Conservation (phyloP, 306 rosid genomes). For the Inga laurina region DNA sequence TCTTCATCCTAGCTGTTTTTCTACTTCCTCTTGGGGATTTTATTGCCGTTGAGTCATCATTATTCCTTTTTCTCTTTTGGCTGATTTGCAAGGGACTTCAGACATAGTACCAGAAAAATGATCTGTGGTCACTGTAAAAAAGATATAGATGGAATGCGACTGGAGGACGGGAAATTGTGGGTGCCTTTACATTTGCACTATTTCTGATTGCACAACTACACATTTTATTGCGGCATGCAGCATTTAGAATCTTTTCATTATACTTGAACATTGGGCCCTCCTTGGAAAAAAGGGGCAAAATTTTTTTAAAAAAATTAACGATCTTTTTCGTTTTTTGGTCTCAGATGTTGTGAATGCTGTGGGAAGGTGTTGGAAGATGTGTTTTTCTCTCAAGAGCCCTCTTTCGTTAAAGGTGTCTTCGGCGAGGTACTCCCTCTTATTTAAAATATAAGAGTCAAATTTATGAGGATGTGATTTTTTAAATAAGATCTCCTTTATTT, state of each 20-base stretch:
- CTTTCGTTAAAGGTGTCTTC: neutral
- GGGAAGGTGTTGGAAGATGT: slow-evolving; percentile 27
- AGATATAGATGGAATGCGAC: slow-evolving; percentile 11
- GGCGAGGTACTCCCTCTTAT: slow-evolving; percentile 9
- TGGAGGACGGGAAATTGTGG: slow-evolving; percentile 8
- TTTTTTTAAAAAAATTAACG: neutral
- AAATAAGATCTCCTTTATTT: neutral
- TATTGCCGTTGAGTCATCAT: neutral
- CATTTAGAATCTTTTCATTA: neutral
- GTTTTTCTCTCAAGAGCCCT: slow-evolving; percentile 7
- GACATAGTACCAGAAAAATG: neutral
- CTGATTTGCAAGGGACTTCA: neutral
- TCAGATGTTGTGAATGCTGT: slow-evolving; percentile 1
- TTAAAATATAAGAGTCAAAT: too few species aligned
- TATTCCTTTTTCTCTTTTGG: neutral
- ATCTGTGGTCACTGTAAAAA: slow-evolving; percentile 9
- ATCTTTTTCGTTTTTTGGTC: neutral
- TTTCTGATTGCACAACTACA: neutral
- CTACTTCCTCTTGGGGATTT: slow-evolving; percentile 38
- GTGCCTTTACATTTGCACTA: neutral
- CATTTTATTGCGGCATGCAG: neutral
- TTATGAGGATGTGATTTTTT: neutral
- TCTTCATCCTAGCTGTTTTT: slow-evolving; percentile 43
- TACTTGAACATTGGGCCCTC: neutral
- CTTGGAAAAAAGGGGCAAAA: neutral